A percentile compares a stretch with the other conserved stretches of the same genome.
Conservation (phyloP, 208 protist species). For the Leishmania amazonensis region DNA sequence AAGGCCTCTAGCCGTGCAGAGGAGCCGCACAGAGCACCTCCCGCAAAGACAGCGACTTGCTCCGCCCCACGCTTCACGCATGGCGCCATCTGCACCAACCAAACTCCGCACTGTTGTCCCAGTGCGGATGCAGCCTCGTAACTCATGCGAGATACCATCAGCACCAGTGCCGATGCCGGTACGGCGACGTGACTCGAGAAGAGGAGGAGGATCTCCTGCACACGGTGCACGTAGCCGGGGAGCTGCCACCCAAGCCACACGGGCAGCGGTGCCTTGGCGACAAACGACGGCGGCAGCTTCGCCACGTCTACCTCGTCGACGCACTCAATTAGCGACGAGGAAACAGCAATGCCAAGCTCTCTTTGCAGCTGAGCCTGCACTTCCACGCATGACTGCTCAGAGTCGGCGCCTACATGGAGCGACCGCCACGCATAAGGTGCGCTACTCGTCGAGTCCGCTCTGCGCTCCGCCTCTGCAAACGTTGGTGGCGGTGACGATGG, state of each 20-base stretch:
- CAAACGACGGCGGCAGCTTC: slow-evolving; percentile 15
- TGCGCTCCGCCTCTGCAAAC: background rate
- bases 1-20: background rate
- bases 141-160: slow-evolving; percentile 1
- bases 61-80: slow-evolving; percentile 18
- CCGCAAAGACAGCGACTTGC: slow-evolving; percentile 11
- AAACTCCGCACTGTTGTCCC: background rate
- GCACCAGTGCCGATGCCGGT: background rate
- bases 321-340: slow-evolving; percentile 13
- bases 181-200: background rate
- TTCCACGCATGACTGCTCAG: slow-evolving; percentile 6
- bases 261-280: slow-evolving; percentile 16
- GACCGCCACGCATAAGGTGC: background rate
- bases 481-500: background rate
- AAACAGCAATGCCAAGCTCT: background rate
- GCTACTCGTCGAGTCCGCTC: background rate
- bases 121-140: background rate
- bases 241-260: slow-evolving; percentile 31
- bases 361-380: slow-evolving; percentile 4
- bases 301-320: slow-evolving; percentile 9
- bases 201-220: slow-evolving; percentile 7
- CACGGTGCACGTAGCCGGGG: slow-evolving; percentile 12
- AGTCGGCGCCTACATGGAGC: background rate
- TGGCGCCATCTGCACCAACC: slow-evolving; percentile 15
- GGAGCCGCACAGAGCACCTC: slow-evolving; percentile 16